Percentiles rank a stretch among this genome's conserved stretches.
phyloP scores from a whole-genome alignment of 139 green algal species.

The Chlamydomonas asymmetrica region DNA sequence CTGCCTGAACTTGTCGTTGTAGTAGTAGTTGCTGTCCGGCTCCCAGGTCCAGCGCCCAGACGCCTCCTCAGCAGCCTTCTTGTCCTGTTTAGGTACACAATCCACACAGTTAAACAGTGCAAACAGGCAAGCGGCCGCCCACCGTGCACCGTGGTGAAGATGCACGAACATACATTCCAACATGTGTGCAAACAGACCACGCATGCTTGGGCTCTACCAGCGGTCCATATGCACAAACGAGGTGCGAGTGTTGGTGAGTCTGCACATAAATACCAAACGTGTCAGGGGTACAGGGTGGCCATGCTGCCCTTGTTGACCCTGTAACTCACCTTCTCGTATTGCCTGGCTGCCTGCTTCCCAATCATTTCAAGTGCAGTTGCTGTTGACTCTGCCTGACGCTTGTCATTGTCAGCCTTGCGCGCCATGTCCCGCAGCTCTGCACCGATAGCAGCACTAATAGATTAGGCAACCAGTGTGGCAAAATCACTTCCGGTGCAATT shows the following conservation, averaged over 20 bases:
- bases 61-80: constrained; percentile 25
- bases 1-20: constrained; percentile 63
- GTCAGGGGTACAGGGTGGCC: too few species aligned
- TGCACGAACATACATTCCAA: too few species aligned
- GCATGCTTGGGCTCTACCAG: not conserved
- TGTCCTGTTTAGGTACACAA: too few species aligned
- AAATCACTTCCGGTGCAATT: not conserved
- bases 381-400: constrained; percentile 9
- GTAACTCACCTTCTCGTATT: constrained; percentile 1
- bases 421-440: constrained; percentile 58
- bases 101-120: too few species aligned
- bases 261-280: too few species aligned
- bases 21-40: constrained; percentile 57
- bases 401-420: constrained; percentile 47
- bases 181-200: not conserved
- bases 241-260: too few species aligned
- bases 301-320: not conserved
- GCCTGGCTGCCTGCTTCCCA: constrained; percentile 10
- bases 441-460: not conserved
- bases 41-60: constrained; percentile 48
- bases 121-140: too few species aligned
- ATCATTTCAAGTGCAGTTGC: constrained; percentile 22
- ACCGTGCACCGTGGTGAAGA: too few species aligned
- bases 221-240: too few species aligned
- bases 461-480: not conserved